A percentile compares a stretch with the other conserved stretches of the same genome.
These are phyloP conservation scores for Fusarium bactridioides DNA, from an alignment of 2,329 filamentous ascomycete species.

Conservation along the genomic window DNA sequence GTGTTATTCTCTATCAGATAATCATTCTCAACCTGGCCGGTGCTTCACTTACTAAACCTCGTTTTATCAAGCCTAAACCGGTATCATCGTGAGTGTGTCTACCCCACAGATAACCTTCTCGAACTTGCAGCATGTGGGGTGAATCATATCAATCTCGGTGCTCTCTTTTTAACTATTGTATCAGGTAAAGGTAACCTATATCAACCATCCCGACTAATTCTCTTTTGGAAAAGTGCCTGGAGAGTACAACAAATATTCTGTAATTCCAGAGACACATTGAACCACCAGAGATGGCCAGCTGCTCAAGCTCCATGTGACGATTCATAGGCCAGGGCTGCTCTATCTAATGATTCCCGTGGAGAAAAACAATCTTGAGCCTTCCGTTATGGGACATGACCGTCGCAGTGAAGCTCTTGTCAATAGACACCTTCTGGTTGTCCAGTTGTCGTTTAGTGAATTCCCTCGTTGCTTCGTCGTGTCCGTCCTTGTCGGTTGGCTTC, in stretches of 20 bases:
- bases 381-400: slow-evolving; percentile 30
- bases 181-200: not conserved
- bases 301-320: not conserved
- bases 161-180: slow-evolving; percentile 14
- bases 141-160: not conserved
- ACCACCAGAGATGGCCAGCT: too few relatives aligned
- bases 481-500: slow-evolving; percentile 32
- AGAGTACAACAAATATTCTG: not conserved
- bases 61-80: not conserved
- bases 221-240: not conserved
- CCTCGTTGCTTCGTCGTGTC: slow-evolving; percentile 21
- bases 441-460: slow-evolving; percentile 11
- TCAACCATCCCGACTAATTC: not conserved
- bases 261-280: not conserved
- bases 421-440: slow-evolving; percentile 10
- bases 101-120: not conserved
- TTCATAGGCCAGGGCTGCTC: not conserved
- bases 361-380: slow-evolving; percentile 17
- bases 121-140: not conserved
- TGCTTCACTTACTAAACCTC: not conserved
- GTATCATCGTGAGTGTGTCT: not conserved
- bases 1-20: not conserved
- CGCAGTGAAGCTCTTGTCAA: slow-evolving; percentile 19
- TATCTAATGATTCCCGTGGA: slow-evolving; percentile 18
- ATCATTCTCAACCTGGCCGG: not conserved